Percentiles rank a stretch among this genome's conserved stretches.
phyloP scores from a whole-genome alignment of 192 early-diverging fungal species.

The Phlyctochytrium bullatum region DNA sequence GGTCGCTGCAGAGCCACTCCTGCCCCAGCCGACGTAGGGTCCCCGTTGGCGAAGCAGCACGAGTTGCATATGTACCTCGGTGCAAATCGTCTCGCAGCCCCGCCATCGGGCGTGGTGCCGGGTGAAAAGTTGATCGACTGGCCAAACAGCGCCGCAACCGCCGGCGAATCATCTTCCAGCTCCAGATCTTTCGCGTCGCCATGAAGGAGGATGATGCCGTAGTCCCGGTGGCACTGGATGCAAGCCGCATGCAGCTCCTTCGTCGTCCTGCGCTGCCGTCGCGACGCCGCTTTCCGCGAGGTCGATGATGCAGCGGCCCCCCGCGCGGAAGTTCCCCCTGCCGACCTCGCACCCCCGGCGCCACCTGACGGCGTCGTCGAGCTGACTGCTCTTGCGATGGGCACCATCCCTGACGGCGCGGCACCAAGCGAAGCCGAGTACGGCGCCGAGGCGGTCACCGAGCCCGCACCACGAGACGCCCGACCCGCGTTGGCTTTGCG shows the following conservation, averaged over 20 bases:
- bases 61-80: not conserved
- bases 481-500: no score
- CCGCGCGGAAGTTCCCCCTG: no score
- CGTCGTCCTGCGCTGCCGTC: not conserved
- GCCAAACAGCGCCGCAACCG: not conserved
- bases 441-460: no score
- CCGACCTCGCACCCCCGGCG: no score
- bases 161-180: not conserved
- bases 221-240: not conserved
- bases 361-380: no score
- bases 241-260: not conserved
- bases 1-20: not conserved
- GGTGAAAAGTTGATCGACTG: no score
- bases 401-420: no score
- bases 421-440: no score
- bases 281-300: not conserved
- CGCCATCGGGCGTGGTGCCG: not conserved
- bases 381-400: no score
- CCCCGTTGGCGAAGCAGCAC: not conserved
- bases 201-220: not conserved
- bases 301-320: not conserved
- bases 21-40: not conserved
- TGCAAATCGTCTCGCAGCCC: not conserved
- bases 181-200: not conserved
- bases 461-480: no score